Conservation (phyloP, 257 asterid genomes). For the Rehmannia glutinosa region DNA sequence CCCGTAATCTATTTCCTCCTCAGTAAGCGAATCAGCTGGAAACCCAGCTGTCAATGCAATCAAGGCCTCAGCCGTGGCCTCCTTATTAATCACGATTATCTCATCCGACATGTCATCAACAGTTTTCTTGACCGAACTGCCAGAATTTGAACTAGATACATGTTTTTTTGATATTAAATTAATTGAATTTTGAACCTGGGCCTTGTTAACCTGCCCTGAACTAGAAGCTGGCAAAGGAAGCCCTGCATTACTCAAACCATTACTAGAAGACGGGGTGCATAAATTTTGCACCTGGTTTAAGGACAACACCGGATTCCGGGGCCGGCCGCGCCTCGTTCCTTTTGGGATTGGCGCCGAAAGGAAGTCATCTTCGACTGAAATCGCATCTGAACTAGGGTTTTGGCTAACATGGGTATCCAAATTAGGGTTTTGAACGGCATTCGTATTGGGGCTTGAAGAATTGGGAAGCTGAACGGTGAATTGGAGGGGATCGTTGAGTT, state of each 20-base stretch:
- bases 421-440: conserved; percentile 22
- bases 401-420: conserved; percentile 22
- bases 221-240: conserved; percentile 29
- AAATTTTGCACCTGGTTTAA: conserved; percentile 42
- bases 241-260: conserved; percentile 23
- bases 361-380: conserved; percentile 32
- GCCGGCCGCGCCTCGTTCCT: conserved; percentile 71
- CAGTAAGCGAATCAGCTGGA: conserved; percentile 88
- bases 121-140: conserved; percentile 20
- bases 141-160: conserved; percentile 20
- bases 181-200: conserved; percentile 29
- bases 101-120: conserved; percentile 62
- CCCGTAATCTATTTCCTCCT: conserved; percentile 82
- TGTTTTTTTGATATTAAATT: conserved; percentile 18
- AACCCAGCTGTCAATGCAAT: conserved; percentile 84
- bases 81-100: conserved; percentile 85
- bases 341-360: conserved; percentile 54
- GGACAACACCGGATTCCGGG: conserved; percentile 39
- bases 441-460: conserved; percentile 24
- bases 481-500: conserved; percentile 44
- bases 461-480: conserved; percentile 42
- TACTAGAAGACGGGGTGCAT: conserved; percentile 22
- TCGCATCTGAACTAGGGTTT: conserved; percentile 24
- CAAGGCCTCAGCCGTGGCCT: conserved; percentile 80
- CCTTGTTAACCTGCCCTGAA: conserved; percentile 30